Percentiles rank a stretch among this genome's conserved stretches.
These are phyloP conservation scores for Fusarium foetens DNA, from an alignment of 2,329 filamentous ascomycete species.

Conservation along the genomic window DNA sequence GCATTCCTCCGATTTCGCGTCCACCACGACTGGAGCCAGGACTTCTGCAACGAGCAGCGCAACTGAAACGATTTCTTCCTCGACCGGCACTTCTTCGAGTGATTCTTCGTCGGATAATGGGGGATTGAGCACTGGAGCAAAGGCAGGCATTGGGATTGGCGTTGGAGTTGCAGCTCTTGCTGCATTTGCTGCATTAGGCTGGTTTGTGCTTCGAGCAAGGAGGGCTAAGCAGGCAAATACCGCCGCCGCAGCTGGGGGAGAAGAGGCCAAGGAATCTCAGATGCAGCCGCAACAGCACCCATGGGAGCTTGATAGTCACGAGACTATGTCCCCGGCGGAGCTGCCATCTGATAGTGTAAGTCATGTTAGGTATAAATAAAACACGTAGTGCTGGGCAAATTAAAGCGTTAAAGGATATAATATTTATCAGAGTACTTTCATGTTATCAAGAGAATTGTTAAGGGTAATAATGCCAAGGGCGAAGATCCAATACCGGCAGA, in stretches of 20 bases:
- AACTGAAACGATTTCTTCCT: neutral
- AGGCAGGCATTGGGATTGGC: neutral
- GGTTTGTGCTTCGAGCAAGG: conserved; percentile 4
- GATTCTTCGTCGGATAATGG: neutral
- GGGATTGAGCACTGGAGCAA: neutral
- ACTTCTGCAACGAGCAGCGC: neutral
- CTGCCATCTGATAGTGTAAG: neutral
- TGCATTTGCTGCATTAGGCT: neutral
- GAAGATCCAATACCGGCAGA: no score
- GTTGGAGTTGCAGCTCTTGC: neutral
- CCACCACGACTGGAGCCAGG: neutral
- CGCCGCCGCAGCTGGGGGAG: neutral
- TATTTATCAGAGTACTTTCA: no score
- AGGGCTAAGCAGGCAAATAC: neutral
- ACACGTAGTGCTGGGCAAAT: neutral
- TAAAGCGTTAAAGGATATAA: neutral
- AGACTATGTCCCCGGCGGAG: neutral
- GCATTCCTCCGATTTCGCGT: neutral
- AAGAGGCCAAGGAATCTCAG: neutral
- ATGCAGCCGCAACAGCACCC: neutral
- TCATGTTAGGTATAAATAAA: neutral
- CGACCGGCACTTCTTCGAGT: fast-evolving
- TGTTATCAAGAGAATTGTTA: no score
- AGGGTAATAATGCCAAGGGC: no score
- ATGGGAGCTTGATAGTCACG: neutral